Evolutionary conservation across 805 yeast genomes (phyloP).

Genomic region (Priceomyces medius): DNA sequence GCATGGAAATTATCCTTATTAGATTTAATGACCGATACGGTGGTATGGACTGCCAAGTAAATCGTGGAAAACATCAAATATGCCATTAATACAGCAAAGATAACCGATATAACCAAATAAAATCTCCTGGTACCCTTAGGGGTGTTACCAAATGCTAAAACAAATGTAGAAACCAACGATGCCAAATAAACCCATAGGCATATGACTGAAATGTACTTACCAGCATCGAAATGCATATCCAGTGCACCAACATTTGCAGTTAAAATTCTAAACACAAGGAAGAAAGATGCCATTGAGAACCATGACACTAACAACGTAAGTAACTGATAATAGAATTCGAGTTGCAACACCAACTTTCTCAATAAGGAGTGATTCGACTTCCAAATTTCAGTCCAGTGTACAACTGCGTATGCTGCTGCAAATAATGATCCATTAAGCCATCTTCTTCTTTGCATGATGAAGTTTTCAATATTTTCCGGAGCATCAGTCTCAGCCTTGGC

Average conservation of each 20-base stretch:
- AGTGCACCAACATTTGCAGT: constrained; percentile 71
- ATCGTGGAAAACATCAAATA: constrained; percentile 88
- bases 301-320: constrained; percentile 78
- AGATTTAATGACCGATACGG: constrained; percentile 51
- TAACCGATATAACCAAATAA: constrained; percentile 68
- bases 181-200: constrained; percentile 84
- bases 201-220: constrained; percentile 72
- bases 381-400: constrained; percentile 88
- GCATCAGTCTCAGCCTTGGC: constrained; percentile 96
- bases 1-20: constrained; percentile 42
- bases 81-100: constrained; percentile 86
- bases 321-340: constrained; percentile 84
- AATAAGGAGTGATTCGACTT: constrained; percentile 75
- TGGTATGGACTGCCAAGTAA: constrained; percentile 72
- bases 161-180: constrained; percentile 80
- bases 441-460: constrained; percentile 93
- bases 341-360: constrained; percentile 78
- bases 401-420: constrained; percentile 87
- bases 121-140: constrained; percentile 86
- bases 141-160: constrained; percentile 88
- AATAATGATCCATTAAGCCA: constrained; percentile 98
- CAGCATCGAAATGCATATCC: constrained; percentile 65
- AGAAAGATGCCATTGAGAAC: constrained; percentile 90
- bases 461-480: constrained; percentile 92
- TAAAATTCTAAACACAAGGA: constrained; percentile 83